phyloP scores from a whole-genome alignment of 2,329 filamentous ascomycete species.

The Pseudogymnoascus sp. region DNA sequence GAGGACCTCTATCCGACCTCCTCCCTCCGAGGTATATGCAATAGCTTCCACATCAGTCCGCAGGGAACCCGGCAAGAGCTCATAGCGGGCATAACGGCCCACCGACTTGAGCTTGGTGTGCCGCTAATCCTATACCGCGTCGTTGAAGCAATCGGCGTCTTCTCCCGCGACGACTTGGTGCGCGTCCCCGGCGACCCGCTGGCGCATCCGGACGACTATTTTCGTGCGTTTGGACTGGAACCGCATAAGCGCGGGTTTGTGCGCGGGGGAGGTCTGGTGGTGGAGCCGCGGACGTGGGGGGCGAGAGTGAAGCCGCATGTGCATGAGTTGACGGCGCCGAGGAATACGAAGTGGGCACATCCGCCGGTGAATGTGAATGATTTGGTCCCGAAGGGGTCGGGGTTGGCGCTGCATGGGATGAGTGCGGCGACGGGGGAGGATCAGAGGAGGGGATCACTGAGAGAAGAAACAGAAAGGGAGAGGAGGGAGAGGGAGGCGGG shows the following conservation, averaged over 20 bases:
- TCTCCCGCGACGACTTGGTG: neutral
- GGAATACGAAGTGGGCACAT: neutral
- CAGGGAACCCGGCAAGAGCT: neutral
- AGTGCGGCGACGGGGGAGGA: neutral
- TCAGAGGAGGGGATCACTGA: neutral
- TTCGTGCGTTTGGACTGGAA: neutral
- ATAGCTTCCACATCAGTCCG: neutral
- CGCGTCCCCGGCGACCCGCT: neutral
- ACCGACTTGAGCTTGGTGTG: neutral
- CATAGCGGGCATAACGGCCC: neutral
- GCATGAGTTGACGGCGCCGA: neutral
- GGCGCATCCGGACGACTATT: neutral
- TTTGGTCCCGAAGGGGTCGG: neutral
- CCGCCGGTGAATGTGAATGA: neutral
- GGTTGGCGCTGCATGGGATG: neutral
- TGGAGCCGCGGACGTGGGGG: neutral
- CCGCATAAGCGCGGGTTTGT: neutral
- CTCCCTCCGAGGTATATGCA: neutral
- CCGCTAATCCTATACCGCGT: neutral
- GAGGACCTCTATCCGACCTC: neutral
- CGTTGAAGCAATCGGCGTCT: neutral
- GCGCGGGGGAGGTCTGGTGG: neutral
- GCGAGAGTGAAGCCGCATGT: neutral
- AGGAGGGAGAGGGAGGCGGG: neutral
- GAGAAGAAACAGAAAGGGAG: neutral